Evolutionary conservation across 2,329 filamentous ascomycete genomes (phyloP).

Genomic region (Sordariomycetes sp.): DNA sequence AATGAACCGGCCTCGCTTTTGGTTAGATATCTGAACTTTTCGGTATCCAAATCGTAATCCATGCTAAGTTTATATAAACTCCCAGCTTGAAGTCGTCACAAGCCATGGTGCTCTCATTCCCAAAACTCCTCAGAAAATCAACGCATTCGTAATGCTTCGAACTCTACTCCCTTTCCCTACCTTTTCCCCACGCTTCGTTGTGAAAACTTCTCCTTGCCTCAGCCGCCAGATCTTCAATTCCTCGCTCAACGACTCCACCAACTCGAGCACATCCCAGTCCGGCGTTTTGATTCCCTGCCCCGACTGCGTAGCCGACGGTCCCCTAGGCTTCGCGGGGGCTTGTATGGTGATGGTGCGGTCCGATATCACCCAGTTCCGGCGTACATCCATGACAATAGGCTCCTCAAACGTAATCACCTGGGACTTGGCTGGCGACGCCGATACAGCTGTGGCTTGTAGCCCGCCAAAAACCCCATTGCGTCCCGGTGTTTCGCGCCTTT

Average conservation of each 20-base stretch:
- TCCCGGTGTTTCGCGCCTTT: neutral
- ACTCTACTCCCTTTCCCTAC: neutral
- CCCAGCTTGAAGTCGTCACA: slow-evolving; percentile 1
- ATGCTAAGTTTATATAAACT: neutral
- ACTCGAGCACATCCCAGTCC: neutral
- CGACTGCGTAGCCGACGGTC: neutral
- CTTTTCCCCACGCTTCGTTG: neutral
- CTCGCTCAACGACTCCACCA: neutral
- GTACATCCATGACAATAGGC: slow-evolving; percentile 29
- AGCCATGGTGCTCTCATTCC: neutral
- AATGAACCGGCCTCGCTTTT: too few relatives aligned
- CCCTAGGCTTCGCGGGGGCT: neutral
- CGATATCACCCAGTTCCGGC: slow-evolving; percentile 26
- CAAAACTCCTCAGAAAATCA: neutral
- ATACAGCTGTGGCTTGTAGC: slow-evolving; percentile 4
- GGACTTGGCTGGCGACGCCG: neutral
- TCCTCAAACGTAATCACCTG: slow-evolving; percentile 24
- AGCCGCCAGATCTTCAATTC: slow-evolving; percentile 1
- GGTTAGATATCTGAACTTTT: neutral
- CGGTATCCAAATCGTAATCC: neutral
- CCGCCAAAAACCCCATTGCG: slow-evolving; percentile 11
- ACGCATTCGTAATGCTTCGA: neutral
- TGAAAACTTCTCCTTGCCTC: neutral
- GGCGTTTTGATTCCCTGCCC: neutral
- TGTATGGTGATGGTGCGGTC: slow-evolving; percentile 1